Base-by-base conservation (phyloP, 192 early-diverging fungal species). In the Lobosporangium transversale region DNA sequence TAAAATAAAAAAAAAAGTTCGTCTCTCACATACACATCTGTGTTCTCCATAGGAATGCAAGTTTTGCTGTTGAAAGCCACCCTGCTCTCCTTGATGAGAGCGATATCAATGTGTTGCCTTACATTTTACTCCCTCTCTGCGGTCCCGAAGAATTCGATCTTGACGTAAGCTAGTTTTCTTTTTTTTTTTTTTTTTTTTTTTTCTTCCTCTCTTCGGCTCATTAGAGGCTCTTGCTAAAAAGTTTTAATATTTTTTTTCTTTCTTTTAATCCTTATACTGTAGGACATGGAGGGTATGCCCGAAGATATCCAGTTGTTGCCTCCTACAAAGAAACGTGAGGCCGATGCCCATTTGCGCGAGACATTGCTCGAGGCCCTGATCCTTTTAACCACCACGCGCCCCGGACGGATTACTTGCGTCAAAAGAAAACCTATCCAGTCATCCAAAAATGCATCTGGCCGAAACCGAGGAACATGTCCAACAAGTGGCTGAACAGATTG, bases 241-340 rank as follows among this genome's bases (percentile, higher is more conserved):
- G n/a, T n/a, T n/a, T n/a, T n/a, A n/a, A n/a, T n/a, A n/a, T n/a
- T n/a, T n/a, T n/a, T 44, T 29, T 55, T 35, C 49, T 48, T 26
- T n/a, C 8, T 3, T 14, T 1, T 47, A 12, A 37, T 11, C 15
- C 8, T 27, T 3, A 31, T 24, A 8, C 26, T 4, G 1, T 57
- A 90, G 86, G 95, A 97, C 37, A 94, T 95, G 89, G 96, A 97
- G 31, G 84, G 83, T 4, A 91, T 99, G 86, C 96, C 94, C 1
- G 94, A 95, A 55, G 96, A 98, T 68, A 89, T 96, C 32, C 94
- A 97, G 70, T 78, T 97, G 3, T 68, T 97, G 36, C 91, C 89
- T 40, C 82, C 86, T 6, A 89, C 90, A 27, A 98, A 98, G 85
- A 89, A 80, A 53, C 91, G 95, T 53, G 97, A 98, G 76, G 35